A percentile compares a stretch with the other conserved stretches of the same genome.
phyloP scores from a whole-genome alignment of 805 yeast species.

The Cyberlindnera mycetangii region DNA sequence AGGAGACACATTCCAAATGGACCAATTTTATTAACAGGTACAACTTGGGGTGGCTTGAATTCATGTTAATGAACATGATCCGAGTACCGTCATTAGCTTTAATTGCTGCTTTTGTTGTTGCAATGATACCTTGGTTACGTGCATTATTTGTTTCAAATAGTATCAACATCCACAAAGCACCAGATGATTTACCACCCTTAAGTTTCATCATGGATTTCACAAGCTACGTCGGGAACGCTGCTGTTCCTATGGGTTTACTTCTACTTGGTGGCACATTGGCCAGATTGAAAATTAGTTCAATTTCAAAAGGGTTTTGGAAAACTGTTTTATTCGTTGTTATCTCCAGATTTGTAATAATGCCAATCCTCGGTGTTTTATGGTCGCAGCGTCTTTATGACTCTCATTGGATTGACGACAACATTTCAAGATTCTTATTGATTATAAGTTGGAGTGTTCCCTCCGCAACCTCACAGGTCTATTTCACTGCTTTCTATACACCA shows the following conservation, averaged over 20 bases:
- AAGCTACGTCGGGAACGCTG: slow-evolving; percentile 77
- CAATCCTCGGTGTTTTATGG: slow-evolving; percentile 74
- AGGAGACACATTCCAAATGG: slow-evolving; percentile 6
- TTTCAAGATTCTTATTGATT: slow-evolving; percentile 70
- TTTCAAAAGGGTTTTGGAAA: slow-evolving; percentile 73
- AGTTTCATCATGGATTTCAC: slow-evolving; percentile 83
- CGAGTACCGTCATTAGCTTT: slow-evolving; percentile 75
- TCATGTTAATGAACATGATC: slow-evolving; percentile 45
- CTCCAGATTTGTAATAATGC: slow-evolving; percentile 63
- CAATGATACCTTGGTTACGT: slow-evolving; percentile 86
- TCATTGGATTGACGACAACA: slow-evolving; percentile 58
- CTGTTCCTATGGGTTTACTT: slow-evolving; percentile 83
- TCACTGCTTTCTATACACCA: slow-evolving; percentile 86
- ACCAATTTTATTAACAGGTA: slow-evolving; percentile 25
- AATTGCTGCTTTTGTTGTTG: slow-evolving; percentile 58
- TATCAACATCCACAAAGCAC: slow-evolving; percentile 64
- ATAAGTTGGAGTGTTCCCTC: slow-evolving; percentile 80
- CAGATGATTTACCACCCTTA: slow-evolving; percentile 80
- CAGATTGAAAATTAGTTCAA: slow-evolving; percentile 52
- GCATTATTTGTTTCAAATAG: slow-evolving; percentile 58
- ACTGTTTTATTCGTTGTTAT: slow-evolving; percentile 56
- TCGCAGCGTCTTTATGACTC: slow-evolving; percentile 55
- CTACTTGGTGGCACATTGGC: slow-evolving; percentile 87
- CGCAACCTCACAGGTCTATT: slow-evolving; percentile 83
- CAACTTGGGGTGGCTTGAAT: slow-evolving; percentile 34